These are phyloP conservation scores for Arthrobotrys megalospora DNA, from an alignment of 2,329 filamentous ascomycete species.

Conservation along the genomic window DNA sequence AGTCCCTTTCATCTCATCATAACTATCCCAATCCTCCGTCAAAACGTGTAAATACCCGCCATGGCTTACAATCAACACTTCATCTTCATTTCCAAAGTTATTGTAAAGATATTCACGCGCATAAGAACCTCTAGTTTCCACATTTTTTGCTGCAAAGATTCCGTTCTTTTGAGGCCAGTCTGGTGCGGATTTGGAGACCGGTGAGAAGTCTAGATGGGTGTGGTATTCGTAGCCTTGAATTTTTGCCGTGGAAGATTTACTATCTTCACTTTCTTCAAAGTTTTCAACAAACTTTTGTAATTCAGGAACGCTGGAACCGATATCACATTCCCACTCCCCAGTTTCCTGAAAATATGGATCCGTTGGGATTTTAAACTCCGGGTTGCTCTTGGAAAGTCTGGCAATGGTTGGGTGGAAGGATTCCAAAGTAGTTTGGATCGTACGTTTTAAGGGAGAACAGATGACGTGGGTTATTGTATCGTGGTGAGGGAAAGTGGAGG, in stretches of 20 bases:
- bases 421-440: constrained; percentile 66
- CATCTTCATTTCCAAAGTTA: constrained; percentile 12
- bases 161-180: constrained; percentile 44
- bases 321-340: constrained; percentile 65
- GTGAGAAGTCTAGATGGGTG: constrained; percentile 27
- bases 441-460: constrained; percentile 66
- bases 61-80: constrained; percentile 40
- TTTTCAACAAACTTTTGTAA: neutral
- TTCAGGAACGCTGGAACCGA: constrained; percentile 62
- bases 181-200: neutral
- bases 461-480: constrained; percentile 63
- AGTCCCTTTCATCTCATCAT: constrained; percentile 49
- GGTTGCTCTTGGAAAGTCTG: constrained; percentile 51
- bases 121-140: neutral
- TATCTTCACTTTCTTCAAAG: neutral
- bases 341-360: constrained; percentile 66
- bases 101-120: constrained; percentile 42
- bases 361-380: constrained; percentile 63
- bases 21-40: constrained; percentile 62
- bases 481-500: constrained; percentile 56
- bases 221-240: constrained; percentile 9
- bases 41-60: constrained; percentile 63
- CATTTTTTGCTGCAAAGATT: constrained; percentile 24
- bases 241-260: neutral
- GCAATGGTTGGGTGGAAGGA: constrained; percentile 63